Percentiles rank a stretch among this genome's conserved stretches.
phyloP scores from a whole-genome alignment of 495 filamentous ascomycete species.

The Aspergillus indologenus region DNA sequence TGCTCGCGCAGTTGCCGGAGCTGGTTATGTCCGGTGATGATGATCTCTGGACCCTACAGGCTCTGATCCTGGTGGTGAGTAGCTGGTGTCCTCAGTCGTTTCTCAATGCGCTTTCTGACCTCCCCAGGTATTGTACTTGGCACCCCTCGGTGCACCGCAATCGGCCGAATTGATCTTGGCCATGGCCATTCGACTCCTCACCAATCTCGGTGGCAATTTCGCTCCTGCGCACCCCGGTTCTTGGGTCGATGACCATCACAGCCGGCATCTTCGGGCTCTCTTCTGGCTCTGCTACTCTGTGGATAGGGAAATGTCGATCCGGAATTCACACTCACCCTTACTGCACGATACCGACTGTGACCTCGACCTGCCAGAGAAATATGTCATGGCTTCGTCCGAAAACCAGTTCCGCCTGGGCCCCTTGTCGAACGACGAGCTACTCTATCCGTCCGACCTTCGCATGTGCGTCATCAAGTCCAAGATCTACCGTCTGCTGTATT shows the following conservation, averaged over 20 bases:
- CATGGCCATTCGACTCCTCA: conserved; percentile 23
- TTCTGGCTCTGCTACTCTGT: conserved; percentile 40
- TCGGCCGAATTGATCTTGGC: conserved; percentile 21
- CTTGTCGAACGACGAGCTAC: conserved; percentile 12
- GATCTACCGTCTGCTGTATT: conserved; percentile 26
- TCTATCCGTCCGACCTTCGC: conserved; percentile 28
- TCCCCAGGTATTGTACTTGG: conserved; percentile 23
- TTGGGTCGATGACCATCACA: background rate
- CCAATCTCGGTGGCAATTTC: conserved; percentile 22
- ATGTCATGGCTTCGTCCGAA: too few species aligned
- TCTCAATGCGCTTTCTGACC: too few species aligned
- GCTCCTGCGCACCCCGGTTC: background rate
- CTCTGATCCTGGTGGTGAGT: too few species aligned
- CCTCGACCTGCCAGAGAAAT: conserved; percentile 22
- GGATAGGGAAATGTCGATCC: conserved; percentile 34
- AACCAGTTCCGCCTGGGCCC: too few species aligned
- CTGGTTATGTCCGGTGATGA: conserved; percentile 2
- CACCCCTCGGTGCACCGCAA: conserved; percentile 25
- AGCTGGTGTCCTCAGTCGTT: too few species aligned
- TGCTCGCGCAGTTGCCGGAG: conserved; percentile 18
- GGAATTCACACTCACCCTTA: conserved; percentile 25
- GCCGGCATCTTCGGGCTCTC: conserved; percentile 26
- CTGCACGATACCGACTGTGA: conserved; percentile 34
- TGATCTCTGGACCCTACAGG: too few species aligned
- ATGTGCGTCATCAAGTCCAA: conserved; percentile 27